Percentiles rank a stretch among this genome's conserved stretches.
These are phyloP conservation scores for Hypoxylon sp. DNA, from an alignment of 2,329 filamentous ascomycete genomes.

Conservation along the genomic window DNA sequence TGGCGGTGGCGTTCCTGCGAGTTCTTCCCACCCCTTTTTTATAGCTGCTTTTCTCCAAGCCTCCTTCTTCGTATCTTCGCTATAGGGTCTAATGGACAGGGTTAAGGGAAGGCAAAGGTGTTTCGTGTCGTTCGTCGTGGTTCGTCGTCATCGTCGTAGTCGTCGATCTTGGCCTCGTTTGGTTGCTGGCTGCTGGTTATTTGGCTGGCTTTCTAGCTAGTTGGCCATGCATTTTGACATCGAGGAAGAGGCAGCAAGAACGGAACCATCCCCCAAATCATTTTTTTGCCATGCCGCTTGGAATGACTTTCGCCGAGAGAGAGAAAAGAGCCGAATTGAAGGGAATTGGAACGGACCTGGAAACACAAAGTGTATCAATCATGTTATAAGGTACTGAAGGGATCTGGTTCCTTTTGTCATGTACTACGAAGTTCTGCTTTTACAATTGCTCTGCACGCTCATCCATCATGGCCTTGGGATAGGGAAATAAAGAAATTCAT, in stretches of 20 bases:
- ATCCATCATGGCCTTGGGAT: slow-evolving; percentile 54
- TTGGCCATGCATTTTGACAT: neutral
- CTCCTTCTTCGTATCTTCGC: slow-evolving; percentile 2
- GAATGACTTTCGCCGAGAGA: neutral
- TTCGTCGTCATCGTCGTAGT: slow-evolving; percentile 10
- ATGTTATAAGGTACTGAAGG: slow-evolving; percentile 40
- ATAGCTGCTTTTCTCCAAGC: neutral
- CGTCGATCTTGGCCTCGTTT: slow-evolving; percentile 1
- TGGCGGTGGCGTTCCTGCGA: slow-evolving; percentile 38
- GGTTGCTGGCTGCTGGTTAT: neutral
- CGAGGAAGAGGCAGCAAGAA: neutral
- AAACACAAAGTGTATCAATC: slow-evolving; percentile 33
- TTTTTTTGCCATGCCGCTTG: neutral
- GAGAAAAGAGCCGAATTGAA: neutral
- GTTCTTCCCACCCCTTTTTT: neutral
- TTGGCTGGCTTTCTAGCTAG: neutral
- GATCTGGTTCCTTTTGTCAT: slow-evolving; percentile 48
- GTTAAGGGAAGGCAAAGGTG: slow-evolving; percentile 27
- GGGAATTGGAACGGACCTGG: slow-evolving; percentile 26
- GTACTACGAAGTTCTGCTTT: slow-evolving; percentile 44
- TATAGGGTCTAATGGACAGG: slow-evolving; percentile 45
- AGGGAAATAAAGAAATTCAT: slow-evolving; percentile 55
- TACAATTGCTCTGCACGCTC: slow-evolving; percentile 24
- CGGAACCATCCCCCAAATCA: no score
- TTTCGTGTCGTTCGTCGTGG: slow-evolving; percentile 9